Evolutionary conservation across 1,284 basidiomycete species (phyloP).

Genomic region (Leccinum pachyderme): DNA sequence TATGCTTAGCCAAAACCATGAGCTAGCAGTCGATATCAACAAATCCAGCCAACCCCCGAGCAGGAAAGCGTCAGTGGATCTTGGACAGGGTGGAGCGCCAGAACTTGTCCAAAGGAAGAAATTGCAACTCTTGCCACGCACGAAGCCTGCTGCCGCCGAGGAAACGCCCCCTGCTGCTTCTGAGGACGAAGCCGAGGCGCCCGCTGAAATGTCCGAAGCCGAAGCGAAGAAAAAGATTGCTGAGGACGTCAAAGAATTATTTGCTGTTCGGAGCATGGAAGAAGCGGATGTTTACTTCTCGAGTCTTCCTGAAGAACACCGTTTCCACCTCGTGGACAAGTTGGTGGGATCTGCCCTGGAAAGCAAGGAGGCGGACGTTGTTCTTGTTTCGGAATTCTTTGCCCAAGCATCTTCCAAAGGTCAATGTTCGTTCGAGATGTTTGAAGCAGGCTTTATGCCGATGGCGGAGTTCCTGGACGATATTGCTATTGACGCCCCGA

Average conservation of each 20-base stretch:
- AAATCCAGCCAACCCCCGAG: constrained; percentile 50
- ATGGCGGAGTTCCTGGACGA: constrained; percentile 82
- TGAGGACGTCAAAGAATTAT: constrained; percentile 78
- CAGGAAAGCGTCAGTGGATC: constrained; percentile 50
- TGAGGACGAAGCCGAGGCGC: constrained; percentile 51
- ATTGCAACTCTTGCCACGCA: constrained; percentile 57
- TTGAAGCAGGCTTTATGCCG: constrained; percentile 68
- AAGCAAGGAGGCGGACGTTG: constrained; percentile 82
- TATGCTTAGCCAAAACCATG: constrained; percentile 63
- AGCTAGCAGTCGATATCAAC: constrained; percentile 48
- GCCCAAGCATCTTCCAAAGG: constrained; percentile 52
- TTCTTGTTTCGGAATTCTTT: constrained; percentile 73
- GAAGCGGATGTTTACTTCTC: constrained; percentile 88
- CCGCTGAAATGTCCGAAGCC: constrained; percentile 63
- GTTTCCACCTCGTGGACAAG: constrained; percentile 69
- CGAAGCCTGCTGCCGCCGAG: constrained; percentile 37
- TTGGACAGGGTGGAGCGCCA: constrained; percentile 32
- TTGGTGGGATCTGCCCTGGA: constrained; percentile 72
- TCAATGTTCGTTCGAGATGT: constrained; percentile 51
- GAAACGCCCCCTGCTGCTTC: constrained; percentile 50
- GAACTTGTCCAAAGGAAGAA: constrained; percentile 64
- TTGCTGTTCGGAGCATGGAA: constrained; percentile 73
- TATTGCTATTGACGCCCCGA: constrained; percentile 85
- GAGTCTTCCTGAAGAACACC: constrained; percentile 63
- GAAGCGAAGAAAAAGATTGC: constrained; percentile 77